Evolutionary conservation across 768 basidiomycete species (phyloP).

Genomic region (Tylopilus intermedius): DNA sequence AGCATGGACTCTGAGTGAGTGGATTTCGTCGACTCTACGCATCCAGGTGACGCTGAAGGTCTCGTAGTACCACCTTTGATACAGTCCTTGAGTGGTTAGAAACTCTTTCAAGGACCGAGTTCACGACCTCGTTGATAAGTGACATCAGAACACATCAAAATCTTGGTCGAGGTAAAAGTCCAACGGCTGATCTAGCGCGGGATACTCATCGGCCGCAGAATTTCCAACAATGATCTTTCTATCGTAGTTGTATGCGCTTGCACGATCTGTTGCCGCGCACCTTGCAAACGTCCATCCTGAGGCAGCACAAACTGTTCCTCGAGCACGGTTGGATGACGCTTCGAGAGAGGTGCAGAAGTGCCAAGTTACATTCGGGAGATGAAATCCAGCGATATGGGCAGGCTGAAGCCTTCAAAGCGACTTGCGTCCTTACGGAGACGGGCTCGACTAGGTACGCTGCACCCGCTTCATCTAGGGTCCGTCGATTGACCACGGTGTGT

Average conservation of each 20-base stretch:
- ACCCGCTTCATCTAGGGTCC: background rate
- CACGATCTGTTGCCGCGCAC: slow-evolving; percentile 29
- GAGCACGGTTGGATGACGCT: slow-evolving; percentile 21
- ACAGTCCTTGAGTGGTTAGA: slow-evolving; percentile 25
- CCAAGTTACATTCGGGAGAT: slow-evolving; percentile 35
- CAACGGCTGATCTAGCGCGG: background rate
- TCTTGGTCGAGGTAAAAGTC: slow-evolving; percentile 25
- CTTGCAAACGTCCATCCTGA: slow-evolving; percentile 9
- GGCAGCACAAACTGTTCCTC: slow-evolving; percentile 9
- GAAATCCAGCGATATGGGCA: slow-evolving; percentile 36
- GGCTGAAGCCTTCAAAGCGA: slow-evolving; percentile 44
- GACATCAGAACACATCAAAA: slow-evolving; percentile 24
- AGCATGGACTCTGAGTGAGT: slow-evolving; percentile 38
- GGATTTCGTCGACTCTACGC: slow-evolving; percentile 10
- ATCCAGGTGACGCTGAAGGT: slow-evolving; percentile 1
- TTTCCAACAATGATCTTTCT: slow-evolving; percentile 41
- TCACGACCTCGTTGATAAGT: slow-evolving; percentile 10
- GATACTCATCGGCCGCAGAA: slow-evolving; percentile 17
- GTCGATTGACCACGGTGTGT: background rate
- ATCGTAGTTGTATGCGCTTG: slow-evolving; percentile 45
- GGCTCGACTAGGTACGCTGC: slow-evolving; percentile 37
- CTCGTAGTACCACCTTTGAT: slow-evolving; percentile 21
- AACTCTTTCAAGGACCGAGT: slow-evolving; percentile 16
- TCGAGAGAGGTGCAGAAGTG: slow-evolving; percentile 32
- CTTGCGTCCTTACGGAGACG: slow-evolving; percentile 38